Base-by-base conservation (phyloP, 2,329 filamentous ascomycete species). In the Hypomyces rosellus region DNA sequence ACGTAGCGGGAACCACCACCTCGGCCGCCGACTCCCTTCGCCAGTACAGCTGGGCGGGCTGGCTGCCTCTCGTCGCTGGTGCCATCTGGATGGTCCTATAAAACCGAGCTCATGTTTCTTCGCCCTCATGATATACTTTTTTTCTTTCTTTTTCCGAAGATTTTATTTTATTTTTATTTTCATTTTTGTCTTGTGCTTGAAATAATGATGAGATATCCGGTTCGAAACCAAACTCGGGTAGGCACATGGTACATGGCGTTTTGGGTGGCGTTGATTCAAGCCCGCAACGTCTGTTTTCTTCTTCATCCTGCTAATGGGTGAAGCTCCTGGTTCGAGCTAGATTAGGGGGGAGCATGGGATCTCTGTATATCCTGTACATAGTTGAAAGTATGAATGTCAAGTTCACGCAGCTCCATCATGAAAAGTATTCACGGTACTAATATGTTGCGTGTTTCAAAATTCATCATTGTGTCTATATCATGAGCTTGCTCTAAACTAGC, bases 1-100 rank as follows among this genome's bases (percentile, higher is more conserved):
- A 44, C 41, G 16, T 30, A 12, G 44, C 48, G 5, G 22, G 36
- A 18, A 11, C 43, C 6, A 40, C 48, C 1, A 50, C 62, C 37
- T 59, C 63, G 49, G 59, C 60, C 42, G 65, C 65, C 43, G 55
- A 56, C 41, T 45, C 58, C 2, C 41, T 58, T 5, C 53, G 48
- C 4, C 49, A 54, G 4, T 39, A 61, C 6, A 53, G 56, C 33
- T 69, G 66, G 61, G 49, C 66, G 16, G 70, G 72, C n/a, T 75
- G 70, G 60, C 50, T 74, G 36, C 72, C 75, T 0, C 48, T 77
- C 3, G 46, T 70, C 3, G 41, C 64, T 2, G 70, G 67, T 1
- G 67, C 67, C 6, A 34, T 73, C 3, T 74, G 65, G 65, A 54
- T 71, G 12, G 36, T 73, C 44, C 54, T 74, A 39, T 73, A 62